These are phyloP conservation scores for Rauvolfia tetraphylla DNA, from an alignment of 257 asterid species.

Conservation along the genomic window DNA sequence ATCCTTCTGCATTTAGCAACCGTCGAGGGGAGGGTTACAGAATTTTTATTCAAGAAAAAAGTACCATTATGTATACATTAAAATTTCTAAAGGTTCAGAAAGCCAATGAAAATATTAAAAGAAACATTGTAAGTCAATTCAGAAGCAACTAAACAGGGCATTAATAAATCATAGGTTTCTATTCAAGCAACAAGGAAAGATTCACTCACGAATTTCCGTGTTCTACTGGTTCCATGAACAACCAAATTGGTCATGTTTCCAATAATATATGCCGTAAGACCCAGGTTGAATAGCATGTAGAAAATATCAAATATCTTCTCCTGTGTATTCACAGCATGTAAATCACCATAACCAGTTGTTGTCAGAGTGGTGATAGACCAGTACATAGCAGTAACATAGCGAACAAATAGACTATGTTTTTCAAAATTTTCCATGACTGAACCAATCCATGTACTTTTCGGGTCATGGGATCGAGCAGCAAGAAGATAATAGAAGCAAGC, in stretches of 20 bases:
- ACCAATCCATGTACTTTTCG: conserved; percentile 55
- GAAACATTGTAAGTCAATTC: neutral
- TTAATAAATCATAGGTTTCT: neutral
- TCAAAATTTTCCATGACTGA: conserved; percentile 20
- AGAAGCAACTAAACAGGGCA: neutral
- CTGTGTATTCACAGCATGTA: conserved; percentile 51
- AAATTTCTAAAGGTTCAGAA: neutral
- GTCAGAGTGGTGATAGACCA: conserved; percentile 71
- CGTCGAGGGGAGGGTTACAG: neutral
- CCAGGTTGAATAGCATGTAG: conserved; percentile 64
- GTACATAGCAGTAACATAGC: conserved; percentile 51
- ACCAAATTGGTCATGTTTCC: conserved; percentile 91
- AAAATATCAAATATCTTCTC: conserved; percentile 60
- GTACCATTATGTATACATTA: neutral
- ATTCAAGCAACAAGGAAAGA: neutral
- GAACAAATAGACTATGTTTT: conserved; percentile 28
- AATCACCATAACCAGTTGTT: conserved; percentile 74
- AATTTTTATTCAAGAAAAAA: neutral
- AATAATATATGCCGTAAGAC: conserved; percentile 65
- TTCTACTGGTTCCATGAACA: conserved; percentile 69
- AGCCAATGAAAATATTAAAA: neutral
- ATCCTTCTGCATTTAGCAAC: neutral
- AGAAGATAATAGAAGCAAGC: conserved; percentile 58
- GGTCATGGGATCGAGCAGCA: conserved; percentile 43
- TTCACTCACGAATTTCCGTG: conserved; percentile 68